These are phyloP conservation scores for Microbotryum violaceum DNA, from an alignment of 1,284 basidiomycete species.

Conservation along the genomic window DNA sequence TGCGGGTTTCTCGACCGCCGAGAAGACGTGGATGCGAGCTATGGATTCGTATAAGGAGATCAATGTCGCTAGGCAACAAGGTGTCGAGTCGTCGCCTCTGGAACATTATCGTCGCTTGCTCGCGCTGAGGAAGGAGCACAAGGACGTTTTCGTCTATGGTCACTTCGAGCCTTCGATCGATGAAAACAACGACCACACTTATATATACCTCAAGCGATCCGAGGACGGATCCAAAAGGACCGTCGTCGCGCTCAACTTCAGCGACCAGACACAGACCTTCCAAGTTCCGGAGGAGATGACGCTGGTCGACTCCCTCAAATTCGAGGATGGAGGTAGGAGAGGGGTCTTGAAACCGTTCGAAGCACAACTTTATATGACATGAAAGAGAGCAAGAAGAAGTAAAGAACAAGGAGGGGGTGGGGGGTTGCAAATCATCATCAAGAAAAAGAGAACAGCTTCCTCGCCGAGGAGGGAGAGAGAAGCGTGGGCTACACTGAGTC, in stretches of 20 bases:
- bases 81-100: conserved; percentile 47
- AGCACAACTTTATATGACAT: background rate
- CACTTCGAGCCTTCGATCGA: conserved; percentile 49
- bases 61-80: conserved; percentile 53
- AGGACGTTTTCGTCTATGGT: conserved; percentile 46
- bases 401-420: no score
- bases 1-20: conserved; percentile 58
- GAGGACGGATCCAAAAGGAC: conserved; percentile 33
- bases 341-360: background rate
- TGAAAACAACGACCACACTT: conserved; percentile 48
- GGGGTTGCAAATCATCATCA: no score
- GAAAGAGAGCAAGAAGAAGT: no score
- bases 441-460: no score
- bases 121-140: conserved; percentile 50
- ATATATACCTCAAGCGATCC: conserved; percentile 50
- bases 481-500: no score
- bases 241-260: conserved; percentile 52
- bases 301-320: background rate
- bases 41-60: conserved; percentile 59
- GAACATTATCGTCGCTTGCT: conserved; percentile 56
- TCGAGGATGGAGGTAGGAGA: background rate
- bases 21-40: conserved; percentile 63
- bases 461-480: no score
- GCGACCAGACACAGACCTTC: conserved; percentile 34
- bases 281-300: background rate